These are phyloP conservation scores for Tolypocladium tropicale DNA, from an alignment of 2,329 filamentous ascomycete species.

Conservation along the genomic window DNA sequence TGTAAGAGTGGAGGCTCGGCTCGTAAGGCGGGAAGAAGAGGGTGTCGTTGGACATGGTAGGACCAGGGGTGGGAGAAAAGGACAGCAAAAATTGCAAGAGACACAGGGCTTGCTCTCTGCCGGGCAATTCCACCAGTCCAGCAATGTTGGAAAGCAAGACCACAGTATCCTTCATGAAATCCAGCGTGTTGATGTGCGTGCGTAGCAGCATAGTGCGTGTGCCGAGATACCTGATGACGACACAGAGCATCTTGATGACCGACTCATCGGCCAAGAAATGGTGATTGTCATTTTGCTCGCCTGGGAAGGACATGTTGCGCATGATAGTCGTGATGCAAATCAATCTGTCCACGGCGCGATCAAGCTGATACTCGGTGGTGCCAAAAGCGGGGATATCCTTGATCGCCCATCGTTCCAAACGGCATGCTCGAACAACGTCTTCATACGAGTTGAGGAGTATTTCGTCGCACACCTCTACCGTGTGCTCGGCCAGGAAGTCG, in stretches of 20 bases:
- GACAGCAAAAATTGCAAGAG: conserved; percentile 82
- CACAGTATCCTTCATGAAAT: conserved; percentile 95
- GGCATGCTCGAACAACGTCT: conserved; percentile 72
- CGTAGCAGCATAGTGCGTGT: conserved; percentile 81
- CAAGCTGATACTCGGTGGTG: conserved; percentile 67
- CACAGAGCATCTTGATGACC: conserved; percentile 75
- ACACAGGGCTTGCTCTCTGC: conserved; percentile 77
- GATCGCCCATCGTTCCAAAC: conserved; percentile 60
- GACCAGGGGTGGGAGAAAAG: conserved; percentile 73
- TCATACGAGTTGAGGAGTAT: conserved; percentile 79
- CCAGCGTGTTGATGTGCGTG: conserved; percentile 73
- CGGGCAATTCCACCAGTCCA: conserved; percentile 68
- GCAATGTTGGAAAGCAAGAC: conserved; percentile 84
- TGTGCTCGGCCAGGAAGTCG: conserved; percentile 73
- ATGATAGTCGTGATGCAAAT: conserved; percentile 88
- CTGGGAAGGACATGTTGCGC: conserved; percentile 81
- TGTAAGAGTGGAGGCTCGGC: conserved; percentile 72
- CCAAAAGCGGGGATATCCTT: conserved; percentile 67
- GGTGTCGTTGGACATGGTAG: conserved; percentile 42
- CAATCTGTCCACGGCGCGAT: conserved; percentile 75
- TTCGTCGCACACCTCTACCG: conserved; percentile 76
- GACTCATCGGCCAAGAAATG: conserved; percentile 60
- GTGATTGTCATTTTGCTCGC: conserved; percentile 55
- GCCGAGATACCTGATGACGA: conserved; percentile 75
- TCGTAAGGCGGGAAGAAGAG: conserved; percentile 76